phyloP scores from a whole-genome alignment of 345 rosid genomes.

The Laguncularia racemosa region DNA sequence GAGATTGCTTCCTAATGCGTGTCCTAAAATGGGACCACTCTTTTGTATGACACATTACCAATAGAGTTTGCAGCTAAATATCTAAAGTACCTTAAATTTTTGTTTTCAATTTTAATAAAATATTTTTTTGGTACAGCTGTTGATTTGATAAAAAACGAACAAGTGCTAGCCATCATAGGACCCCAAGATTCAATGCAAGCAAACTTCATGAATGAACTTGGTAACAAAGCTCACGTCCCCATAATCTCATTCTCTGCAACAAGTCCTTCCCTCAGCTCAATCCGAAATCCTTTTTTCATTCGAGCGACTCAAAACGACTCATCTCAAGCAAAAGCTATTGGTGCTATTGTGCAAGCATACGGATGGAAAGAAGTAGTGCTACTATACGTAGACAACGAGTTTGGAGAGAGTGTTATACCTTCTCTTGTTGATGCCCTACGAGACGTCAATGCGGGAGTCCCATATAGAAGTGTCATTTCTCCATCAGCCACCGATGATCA shows the following conservation, averaged over 20 bases:
- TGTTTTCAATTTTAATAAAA: too few species aligned
- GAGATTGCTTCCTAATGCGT: too few species aligned
- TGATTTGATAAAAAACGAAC: conserved; percentile 27
- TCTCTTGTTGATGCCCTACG: conserved; percentile 22
- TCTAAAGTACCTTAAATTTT: too few species aligned
- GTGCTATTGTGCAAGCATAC: conserved; percentile 17
- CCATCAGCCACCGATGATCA: conserved; percentile 8
- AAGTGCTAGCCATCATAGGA: conserved; percentile 36
- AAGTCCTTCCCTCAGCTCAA: conserved; percentile 19
- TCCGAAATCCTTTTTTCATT: conserved; percentile 13
- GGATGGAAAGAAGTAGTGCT: conserved; percentile 30
- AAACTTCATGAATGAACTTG: conserved; percentile 20
- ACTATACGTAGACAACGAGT: conserved; percentile 28
- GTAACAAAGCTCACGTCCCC: conserved; percentile 29
- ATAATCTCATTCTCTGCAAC: conserved; percentile 25
- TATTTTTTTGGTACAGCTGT: conserved; percentile 14
- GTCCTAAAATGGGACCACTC: too few species aligned
- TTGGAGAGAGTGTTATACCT: conserved; percentile 25
- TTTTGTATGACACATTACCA: too few species aligned
- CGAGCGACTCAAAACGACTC: conserved; percentile 21
- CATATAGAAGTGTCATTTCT: conserved; percentile 16
- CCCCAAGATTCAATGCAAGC: conserved; percentile 25
- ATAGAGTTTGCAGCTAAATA: too few species aligned
- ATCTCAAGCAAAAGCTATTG: conserved; percentile 22
- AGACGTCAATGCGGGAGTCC: conserved; percentile 12